Evolutionary conservation across 192 early-diverging fungal species (phyloP), one percentile per base, ranked within the genome.

Genomic region (Coemansia javaensis): DNA sequence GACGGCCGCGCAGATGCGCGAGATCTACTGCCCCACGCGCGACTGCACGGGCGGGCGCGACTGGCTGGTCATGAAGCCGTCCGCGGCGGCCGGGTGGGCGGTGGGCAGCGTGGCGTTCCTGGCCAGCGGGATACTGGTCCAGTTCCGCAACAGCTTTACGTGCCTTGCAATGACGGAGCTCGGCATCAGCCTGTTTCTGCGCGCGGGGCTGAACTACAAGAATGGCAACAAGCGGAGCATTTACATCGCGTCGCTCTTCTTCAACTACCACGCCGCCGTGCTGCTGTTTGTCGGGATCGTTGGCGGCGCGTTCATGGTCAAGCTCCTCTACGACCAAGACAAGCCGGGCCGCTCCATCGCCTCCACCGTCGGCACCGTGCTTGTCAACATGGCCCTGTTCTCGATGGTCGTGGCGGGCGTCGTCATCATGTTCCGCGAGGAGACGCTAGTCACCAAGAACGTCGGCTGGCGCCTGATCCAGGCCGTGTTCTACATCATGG

Each of bases 191-290:
- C 30, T 66, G 44, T 58, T 48, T 32, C 36, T 66, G 16, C 63
- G 63, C 10, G 55, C 63, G 1, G 63, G 45, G 7, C 18, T 66
- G 0, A 53, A 50, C 34, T 47, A 40, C 25, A 30, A 33, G 8
- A n/a, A 23, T 0, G 63, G 50, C 1, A 47, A 53, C 40, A 58
- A 56, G 35, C 32, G 35, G 0, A 33, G 40, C n/a, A 51, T 56
- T 10, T 66, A 66, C 28, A 58, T 53, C 20, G 63, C 55, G 5
- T 66, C 63, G 1, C 27, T 66, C 21, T 53, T 58, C 24, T 66
- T 66, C 35, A 47, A 58, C 28, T 58, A 58, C 36, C 23, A 27
- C 32, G 13, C 30, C 4, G 50, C 50, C 8, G 34, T 16, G 0
- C 11, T 35, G 2, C 10, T 52, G 9, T 52, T 42, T 24, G 40